A percentile compares a stretch with the other conserved stretches of the same genome.
Conservation (phyloP, 352 stramenopile species). For the Pythium aristosporum region DNA sequence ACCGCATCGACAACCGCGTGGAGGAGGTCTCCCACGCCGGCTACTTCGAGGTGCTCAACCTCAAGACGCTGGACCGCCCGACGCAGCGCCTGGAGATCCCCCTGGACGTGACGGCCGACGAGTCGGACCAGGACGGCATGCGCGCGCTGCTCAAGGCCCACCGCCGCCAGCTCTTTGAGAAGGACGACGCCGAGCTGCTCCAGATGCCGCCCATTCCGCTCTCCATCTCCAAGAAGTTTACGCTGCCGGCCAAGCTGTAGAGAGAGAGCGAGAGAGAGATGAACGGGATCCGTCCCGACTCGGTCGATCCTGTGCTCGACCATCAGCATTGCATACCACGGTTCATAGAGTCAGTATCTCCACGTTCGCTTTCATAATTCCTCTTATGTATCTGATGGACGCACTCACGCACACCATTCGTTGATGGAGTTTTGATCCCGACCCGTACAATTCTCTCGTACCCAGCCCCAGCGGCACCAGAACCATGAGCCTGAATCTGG, state of each 20-base stretch:
- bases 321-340: too few relatives aligned
- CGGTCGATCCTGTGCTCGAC: neutral
- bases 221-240: slow-evolving; percentile 34
- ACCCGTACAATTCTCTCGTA: too few relatives aligned
- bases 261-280: neutral
- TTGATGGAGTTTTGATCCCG: too few relatives aligned
- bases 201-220: slow-evolving; percentile 38
- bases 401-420: too few relatives aligned
- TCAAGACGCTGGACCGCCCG: slow-evolving; percentile 33
- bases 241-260: slow-evolving; percentile 20
- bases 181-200: slow-evolving; percentile 37
- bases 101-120: slow-evolving; percentile 31
- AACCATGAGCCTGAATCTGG: too few relatives aligned
- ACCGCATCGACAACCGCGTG: slow-evolving; percentile 24
- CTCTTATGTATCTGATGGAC: too few relatives aligned
- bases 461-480: too few relatives aligned
- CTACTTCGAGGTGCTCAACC: slow-evolving; percentile 49
- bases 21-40: slow-evolving; percentile 37
- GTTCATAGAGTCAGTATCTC: too few relatives aligned
- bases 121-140: slow-evolving; percentile 44
- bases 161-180: slow-evolving; percentile 38
- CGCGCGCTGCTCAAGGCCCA: slow-evolving; percentile 33
- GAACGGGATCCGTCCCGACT: neutral
- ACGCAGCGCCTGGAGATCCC: slow-evolving; percentile 35
- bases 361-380: too few relatives aligned